Conservation (phyloP, 805 yeast species). For the Wickerhamomyces kurtzmanii region DNA sequence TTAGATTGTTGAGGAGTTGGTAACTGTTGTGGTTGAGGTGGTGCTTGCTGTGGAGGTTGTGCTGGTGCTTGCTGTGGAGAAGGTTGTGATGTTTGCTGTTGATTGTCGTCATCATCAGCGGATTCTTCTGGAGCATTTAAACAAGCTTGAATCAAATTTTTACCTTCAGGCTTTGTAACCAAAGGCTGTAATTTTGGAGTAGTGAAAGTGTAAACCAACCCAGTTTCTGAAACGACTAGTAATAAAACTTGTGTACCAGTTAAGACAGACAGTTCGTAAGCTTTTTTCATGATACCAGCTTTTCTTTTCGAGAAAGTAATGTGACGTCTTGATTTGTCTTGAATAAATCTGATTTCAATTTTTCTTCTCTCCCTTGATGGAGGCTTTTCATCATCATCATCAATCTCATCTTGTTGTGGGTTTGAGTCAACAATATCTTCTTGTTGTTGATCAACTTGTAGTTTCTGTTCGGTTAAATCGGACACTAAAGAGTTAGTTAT, state of each 20-base stretch:
- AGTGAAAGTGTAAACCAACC: slow-evolving; percentile 94
- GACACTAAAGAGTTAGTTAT: no score
- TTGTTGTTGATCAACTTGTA: slow-evolving; percentile 9
- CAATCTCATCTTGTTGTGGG: slow-evolving; percentile 22
- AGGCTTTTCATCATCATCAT: slow-evolving; percentile 37
- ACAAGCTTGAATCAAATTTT: slow-evolving; percentile 93
- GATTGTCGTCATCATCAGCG: slow-evolving; percentile 32
- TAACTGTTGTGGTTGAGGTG: slow-evolving; percentile 1
- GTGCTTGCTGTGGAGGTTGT: slow-evolving; percentile 6
- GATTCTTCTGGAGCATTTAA: slow-evolving; percentile 87
- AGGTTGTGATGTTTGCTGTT: slow-evolving; percentile 23
- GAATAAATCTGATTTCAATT: slow-evolving; percentile 94
- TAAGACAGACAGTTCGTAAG: slow-evolving; percentile 92
- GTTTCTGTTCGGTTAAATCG: slow-evolving; percentile 14
- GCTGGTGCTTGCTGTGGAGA: slow-evolving; percentile 22
- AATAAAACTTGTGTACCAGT: slow-evolving; percentile 96
- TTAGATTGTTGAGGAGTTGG: slow-evolving; percentile 15
- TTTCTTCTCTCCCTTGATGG: slow-evolving; percentile 62
- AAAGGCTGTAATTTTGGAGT: slow-evolving; percentile 98
- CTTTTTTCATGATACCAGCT: slow-evolving; percentile 99
- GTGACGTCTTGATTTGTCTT: slow-evolving; percentile 95
- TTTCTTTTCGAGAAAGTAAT: slow-evolving; percentile 96
- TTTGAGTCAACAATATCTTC: slow-evolving; percentile 13
- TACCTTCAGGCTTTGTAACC: slow-evolving; percentile 96
- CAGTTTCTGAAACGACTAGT: slow-evolving; percentile 96